Conservation (phyloP, 768 basidiomycete species). For the Suillus bovinus region DNA sequence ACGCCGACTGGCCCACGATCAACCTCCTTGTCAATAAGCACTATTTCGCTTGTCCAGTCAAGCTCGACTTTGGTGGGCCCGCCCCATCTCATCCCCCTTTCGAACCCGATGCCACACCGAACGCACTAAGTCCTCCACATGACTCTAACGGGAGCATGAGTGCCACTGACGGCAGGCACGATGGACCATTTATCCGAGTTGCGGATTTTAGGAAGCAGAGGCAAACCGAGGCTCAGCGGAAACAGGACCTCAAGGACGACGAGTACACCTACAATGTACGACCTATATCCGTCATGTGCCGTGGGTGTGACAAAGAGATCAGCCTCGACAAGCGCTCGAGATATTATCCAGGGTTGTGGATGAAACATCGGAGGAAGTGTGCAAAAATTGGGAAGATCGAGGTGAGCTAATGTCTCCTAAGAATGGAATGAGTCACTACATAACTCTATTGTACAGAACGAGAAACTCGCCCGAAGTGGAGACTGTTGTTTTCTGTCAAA, state of each 20-base stretch:
- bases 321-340: slow-evolving; percentile 35
- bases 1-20: slow-evolving; percentile 27
- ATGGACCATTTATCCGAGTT: not conserved
- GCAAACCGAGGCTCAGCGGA: slow-evolving; percentile 29
- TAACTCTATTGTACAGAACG: slow-evolving; percentile 20
- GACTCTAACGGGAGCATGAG: not conserved
- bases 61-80: not conserved
- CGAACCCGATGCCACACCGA: not conserved
- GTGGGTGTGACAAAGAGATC: slow-evolving; percentile 31
- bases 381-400: slow-evolving; percentile 22
- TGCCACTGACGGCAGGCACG: not conserved
- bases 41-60: slow-evolving; percentile 25
- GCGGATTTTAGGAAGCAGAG: slow-evolving; percentile 29
- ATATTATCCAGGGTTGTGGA: slow-evolving; percentile 38
- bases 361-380: slow-evolving; percentile 34
- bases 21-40: slow-evolving; percentile 29
- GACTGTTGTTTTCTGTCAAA: not conserved
- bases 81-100: not conserved
- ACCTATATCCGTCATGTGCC: slow-evolving; percentile 29
- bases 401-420: slow-evolving; percentile 20
- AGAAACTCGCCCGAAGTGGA: slow-evolving; percentile 8
- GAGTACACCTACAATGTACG: slow-evolving; percentile 25
- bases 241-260: slow-evolving; percentile 30
- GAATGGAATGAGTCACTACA: slow-evolving; percentile 10
- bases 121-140: not conserved